Conservation (phyloP, 352 stramenopile genomes). For the Phytopythium ostracodes region DNA sequence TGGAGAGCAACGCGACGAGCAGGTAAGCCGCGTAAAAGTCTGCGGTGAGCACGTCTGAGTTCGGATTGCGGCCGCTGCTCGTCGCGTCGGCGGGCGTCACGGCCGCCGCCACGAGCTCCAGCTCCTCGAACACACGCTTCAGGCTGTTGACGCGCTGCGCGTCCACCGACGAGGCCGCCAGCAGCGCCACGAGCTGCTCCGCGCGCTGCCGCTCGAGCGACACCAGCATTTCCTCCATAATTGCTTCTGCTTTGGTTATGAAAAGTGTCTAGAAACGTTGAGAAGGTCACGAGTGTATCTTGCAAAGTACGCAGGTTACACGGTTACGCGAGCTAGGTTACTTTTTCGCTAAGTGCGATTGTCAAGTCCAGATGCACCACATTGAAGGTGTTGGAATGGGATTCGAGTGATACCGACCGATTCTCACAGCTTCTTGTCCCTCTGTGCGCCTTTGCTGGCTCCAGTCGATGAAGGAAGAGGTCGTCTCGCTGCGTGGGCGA, state of each 20-base stretch:
- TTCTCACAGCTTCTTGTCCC: not conserved
- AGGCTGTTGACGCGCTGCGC: constrained; percentile 25
- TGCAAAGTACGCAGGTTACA: not conserved
- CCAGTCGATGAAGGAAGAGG: not conserved
- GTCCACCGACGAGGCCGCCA: constrained; percentile 22
- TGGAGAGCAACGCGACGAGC: constrained; percentile 45
- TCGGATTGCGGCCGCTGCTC: constrained; percentile 13
- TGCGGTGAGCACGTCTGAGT: constrained; percentile 30
- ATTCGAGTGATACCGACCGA: too few species aligned
- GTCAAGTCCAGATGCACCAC: not conserved
- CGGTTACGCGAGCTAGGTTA: too few species aligned
- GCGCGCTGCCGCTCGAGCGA: constrained; percentile 36
- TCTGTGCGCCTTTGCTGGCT: too few species aligned
- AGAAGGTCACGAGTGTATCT: not conserved
- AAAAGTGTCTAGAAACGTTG: not conserved
- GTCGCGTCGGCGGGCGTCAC: constrained; percentile 8
- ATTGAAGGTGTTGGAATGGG: not conserved
- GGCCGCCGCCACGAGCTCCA: constrained; percentile 51
- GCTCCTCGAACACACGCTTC: constrained; percentile 38
- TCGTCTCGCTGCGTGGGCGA: not conserved
- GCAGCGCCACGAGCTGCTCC: constrained; percentile 31
- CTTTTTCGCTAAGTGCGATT: not conserved
- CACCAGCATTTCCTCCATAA: constrained; percentile 26
- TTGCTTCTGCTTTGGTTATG: not conserved
- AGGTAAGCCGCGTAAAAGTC: constrained; percentile 61